phyloP scores from a whole-genome alignment of 2,329 filamentous ascomycete genomes.

The Aureobasidium sp. region DNA sequence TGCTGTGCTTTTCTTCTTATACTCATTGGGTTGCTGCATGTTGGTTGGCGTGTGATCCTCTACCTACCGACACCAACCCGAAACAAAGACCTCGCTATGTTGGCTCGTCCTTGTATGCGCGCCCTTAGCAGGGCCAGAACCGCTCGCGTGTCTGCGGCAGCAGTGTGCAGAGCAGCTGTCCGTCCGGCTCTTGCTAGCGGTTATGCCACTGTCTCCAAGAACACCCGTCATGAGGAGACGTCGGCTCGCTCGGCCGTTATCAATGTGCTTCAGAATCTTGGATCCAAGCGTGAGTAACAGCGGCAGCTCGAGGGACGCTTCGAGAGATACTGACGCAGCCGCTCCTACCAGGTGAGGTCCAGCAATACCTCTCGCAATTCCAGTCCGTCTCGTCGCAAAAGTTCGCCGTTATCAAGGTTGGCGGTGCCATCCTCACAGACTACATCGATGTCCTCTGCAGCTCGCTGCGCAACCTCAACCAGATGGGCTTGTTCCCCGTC shows the following conservation, averaged over 20 bases:
- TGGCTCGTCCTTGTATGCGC: constrained; percentile 14
- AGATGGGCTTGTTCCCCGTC: constrained; percentile 89
- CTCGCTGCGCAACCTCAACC: constrained; percentile 83
- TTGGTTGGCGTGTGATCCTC: background rate
- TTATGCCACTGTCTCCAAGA: constrained; percentile 20
- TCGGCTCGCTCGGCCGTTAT: constrained; percentile 75
- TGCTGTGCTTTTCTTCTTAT: background rate
- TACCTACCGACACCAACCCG: background rate
- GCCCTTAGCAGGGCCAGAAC: constrained; percentile 8
- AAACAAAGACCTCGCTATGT: constrained; percentile 1
- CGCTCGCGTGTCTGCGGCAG: constrained; percentile 1
- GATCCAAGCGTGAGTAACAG: constrained; percentile 64
- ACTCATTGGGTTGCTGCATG: constrained; percentile 15
- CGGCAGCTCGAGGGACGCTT: background rate
- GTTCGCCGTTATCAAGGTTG: constrained; percentile 97
- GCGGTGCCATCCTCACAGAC: constrained; percentile 90
- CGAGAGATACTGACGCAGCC: background rate
- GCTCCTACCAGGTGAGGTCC: constrained; percentile 50
- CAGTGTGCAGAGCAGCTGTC: constrained; percentile 8
- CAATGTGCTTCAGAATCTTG: constrained; percentile 89
- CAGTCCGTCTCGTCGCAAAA: constrained; percentile 93
- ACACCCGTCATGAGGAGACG: constrained; percentile 41
- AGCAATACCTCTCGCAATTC: constrained; percentile 97
- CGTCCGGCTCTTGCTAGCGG: constrained; percentile 11
- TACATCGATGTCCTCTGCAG: constrained; percentile 87